Percentiles rank a stretch among this genome's conserved stretches.
phyloP scores from a whole-genome alignment of 768 basidiomycete genomes.

The Lactarius hengduanensis region DNA sequence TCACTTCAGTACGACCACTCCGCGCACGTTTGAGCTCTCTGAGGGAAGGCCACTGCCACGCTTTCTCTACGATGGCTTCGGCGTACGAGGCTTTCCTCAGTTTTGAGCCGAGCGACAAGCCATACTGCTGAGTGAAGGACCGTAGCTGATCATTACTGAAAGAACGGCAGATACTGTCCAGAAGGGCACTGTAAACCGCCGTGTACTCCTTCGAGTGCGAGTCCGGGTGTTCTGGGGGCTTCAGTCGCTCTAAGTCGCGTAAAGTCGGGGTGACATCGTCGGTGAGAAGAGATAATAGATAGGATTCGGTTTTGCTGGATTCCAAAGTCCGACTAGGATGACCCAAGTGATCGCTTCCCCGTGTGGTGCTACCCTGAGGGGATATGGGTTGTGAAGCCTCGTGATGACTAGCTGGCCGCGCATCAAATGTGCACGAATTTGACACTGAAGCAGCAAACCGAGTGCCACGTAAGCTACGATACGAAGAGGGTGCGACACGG shows the following conservation, averaged over 20 bases:
- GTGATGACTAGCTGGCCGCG: not conserved
- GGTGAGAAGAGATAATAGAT: conserved; percentile 53
- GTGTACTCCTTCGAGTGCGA: conserved; percentile 50
- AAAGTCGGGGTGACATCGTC: conserved; percentile 50
- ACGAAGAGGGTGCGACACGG: conserved; percentile 10
- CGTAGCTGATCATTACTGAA: conserved; percentile 65
- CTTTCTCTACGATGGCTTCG: conserved; percentile 55
- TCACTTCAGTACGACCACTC: conserved; percentile 50
- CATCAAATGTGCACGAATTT: conserved; percentile 1
- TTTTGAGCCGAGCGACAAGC: conserved; percentile 34
- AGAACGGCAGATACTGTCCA: conserved; percentile 53
- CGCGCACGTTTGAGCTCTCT: conserved; percentile 49
- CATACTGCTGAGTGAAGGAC: conserved; percentile 50
- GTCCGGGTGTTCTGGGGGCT: conserved; percentile 42
- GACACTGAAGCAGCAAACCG: conserved; percentile 6
- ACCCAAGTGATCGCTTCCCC: not conserved
- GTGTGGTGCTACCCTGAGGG: not conserved
- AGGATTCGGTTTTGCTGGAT: conserved; percentile 51
- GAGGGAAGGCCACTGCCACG: conserved; percentile 70
- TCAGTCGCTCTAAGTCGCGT: conserved; percentile 59
- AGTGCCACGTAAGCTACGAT: conserved; percentile 1
- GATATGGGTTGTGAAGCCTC: not conserved
- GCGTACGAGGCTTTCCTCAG: conserved; percentile 44
- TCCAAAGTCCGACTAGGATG: conserved; percentile 36
- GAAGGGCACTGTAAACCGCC: conserved; percentile 50